These are phyloP conservation scores for Sugiyamaella pinicola DNA, from an alignment of 1,139 yeast species.

Conservation along the genomic window DNA sequence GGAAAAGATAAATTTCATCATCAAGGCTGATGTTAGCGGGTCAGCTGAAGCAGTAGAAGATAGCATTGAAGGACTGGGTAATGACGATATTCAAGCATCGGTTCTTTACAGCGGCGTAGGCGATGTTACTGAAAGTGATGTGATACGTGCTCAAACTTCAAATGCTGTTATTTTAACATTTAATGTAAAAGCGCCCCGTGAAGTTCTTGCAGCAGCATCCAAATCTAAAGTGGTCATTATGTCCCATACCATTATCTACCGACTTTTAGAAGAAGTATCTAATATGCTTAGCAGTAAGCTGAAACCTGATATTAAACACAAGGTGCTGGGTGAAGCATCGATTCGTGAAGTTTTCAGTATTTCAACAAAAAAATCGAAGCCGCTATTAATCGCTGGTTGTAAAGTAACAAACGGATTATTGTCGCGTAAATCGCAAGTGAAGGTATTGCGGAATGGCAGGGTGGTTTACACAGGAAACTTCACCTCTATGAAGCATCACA, in stretches of 20 bases:
- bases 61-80: constrained; percentile 78
- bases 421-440: constrained; percentile 59
- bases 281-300: constrained; percentile 61
- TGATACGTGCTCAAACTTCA: constrained; percentile 78
- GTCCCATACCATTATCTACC: constrained; percentile 80
- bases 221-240: constrained; percentile 59
- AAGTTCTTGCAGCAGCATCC: constrained; percentile 62
- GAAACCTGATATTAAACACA: constrained; percentile 68
- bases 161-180: constrained; percentile 76
- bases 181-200: constrained; percentile 70
- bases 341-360: constrained; percentile 74
- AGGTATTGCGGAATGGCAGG: constrained; percentile 58
- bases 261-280: constrained; percentile 82
- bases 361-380: constrained; percentile 52
- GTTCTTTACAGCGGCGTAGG: constrained; percentile 82
- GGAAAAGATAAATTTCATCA: constrained; percentile 55
- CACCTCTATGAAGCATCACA: constrained; percentile 76
- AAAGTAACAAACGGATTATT: constrained; percentile 73
- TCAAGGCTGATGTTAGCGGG: constrained; percentile 87
- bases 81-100: constrained; percentile 73
- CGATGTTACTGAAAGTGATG: constrained; percentile 77
- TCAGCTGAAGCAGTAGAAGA: constrained; percentile 69
- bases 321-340: constrained; percentile 67
- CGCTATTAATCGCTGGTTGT: constrained; percentile 80
- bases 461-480: constrained; percentile 68